Conservation (phyloP, 805 yeast species). For the Tetrapisispora pingtungensis region DNA sequence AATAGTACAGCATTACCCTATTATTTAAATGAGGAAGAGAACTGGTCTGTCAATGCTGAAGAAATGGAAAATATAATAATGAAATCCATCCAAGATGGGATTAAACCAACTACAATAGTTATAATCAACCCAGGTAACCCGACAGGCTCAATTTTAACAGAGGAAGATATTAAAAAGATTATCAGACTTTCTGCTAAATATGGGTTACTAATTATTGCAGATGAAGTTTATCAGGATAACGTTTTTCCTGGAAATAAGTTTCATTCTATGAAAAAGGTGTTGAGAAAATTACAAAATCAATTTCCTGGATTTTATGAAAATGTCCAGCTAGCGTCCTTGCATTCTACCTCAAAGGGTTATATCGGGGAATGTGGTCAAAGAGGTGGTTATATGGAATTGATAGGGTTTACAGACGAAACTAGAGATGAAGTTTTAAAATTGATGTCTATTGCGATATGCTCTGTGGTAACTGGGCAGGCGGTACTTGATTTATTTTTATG, state of each 20-base stretch:
- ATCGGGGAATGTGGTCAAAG: constrained; percentile 99
- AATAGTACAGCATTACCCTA: constrained; percentile 77
- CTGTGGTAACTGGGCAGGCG: constrained; percentile 92
- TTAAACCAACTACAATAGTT: constrained; percentile 67
- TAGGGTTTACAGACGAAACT: constrained; percentile 66
- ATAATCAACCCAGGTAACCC: constrained; percentile 98
- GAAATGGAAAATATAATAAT: constrained; percentile 48
- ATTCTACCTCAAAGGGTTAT: constrained; percentile 96
- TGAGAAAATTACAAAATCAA: constrained; percentile 49
- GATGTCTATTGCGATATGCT: constrained; percentile 86
- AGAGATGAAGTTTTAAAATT: constrained; percentile 65
- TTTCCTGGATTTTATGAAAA: constrained; percentile 47
- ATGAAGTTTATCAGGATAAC: constrained; percentile 95
- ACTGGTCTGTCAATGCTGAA: constrained; percentile 74
- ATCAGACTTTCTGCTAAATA: constrained; percentile 73
- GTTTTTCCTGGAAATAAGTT: constrained; percentile 69
- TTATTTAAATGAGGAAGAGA: constrained; percentile 64
- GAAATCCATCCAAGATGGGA: constrained; percentile 41
- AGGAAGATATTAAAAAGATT: constrained; percentile 57
- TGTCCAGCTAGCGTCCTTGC: constrained; percentile 85
- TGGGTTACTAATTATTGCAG: constrained; percentile 83
- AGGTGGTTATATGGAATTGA: constrained; percentile 95
- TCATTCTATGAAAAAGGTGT: constrained; percentile 70
- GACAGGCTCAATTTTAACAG: constrained; percentile 74
- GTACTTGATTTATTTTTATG: constrained; percentile 83